A percentile compares a stretch with the other conserved stretches of the same genome.
These are phyloP conservation scores for Monosporascus sp. DNA, from an alignment of 2,329 filamentous ascomycete genomes.

Conservation along the genomic window DNA sequence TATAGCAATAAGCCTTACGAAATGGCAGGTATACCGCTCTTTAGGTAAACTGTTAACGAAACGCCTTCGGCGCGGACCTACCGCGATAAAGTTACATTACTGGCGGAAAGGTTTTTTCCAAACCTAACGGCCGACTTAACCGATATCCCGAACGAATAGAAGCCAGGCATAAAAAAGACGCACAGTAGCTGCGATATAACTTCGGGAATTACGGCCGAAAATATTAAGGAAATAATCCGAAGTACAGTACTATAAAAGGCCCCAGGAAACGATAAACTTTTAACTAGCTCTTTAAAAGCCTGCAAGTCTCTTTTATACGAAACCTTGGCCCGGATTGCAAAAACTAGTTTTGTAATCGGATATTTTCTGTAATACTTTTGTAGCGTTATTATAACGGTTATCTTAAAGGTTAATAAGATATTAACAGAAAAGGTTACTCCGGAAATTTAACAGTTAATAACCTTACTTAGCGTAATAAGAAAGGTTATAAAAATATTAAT, in stretches of 20 bases:
- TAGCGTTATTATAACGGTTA: not conserved
- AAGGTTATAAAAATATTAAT: not conserved
- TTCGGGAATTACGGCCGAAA: not conserved
- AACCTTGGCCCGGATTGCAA: not conserved
- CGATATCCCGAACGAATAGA: not conserved
- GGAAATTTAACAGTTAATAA: not conserved
- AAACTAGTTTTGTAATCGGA: not conserved
- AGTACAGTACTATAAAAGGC: not conserved
- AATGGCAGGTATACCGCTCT: not conserved
- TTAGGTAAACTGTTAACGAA: not conserved
- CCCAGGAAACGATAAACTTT: not conserved
- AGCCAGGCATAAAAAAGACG: not conserved
- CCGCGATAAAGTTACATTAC: not conserved
- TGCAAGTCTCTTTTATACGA: not conserved
- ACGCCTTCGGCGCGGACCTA: not conserved
- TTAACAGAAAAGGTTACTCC: not conserved
- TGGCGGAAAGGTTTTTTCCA: not conserved
- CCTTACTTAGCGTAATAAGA: not conserved
- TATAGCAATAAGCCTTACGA: not conserved
- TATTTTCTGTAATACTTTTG: not conserved
- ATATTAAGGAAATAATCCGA: not conserved
- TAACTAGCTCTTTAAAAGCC: not conserved
- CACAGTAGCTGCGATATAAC: not conserved
- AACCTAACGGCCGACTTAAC: not conserved
- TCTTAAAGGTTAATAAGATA: not conserved